A percentile compares a stretch with the other conserved stretches of the same genome.
Conservation (phyloP, 208 protist genomes). For the Trypanosoma theileri region DNA sequence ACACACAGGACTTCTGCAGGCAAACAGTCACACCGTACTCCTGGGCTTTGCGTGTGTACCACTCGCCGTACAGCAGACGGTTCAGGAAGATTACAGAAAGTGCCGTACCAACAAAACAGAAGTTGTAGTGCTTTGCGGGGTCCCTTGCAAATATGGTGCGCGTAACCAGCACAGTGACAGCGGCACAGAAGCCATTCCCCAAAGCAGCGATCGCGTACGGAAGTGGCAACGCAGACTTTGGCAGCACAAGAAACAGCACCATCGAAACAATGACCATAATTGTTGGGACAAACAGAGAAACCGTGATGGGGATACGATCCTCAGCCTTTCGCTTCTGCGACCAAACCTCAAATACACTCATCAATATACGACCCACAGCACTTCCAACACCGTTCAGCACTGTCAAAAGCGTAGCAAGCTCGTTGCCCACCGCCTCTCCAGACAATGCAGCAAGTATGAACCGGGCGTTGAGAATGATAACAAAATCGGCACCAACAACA, state of each 20-base stretch:
- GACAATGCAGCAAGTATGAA: conserved; percentile 12
- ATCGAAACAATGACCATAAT: conserved; percentile 8
- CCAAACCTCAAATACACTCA: conserved; percentile 34
- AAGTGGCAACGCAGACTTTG: background rate
- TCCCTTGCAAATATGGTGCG: conserved; percentile 37
- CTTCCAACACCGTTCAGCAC: conserved; percentile 30
- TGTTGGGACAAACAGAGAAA: conserved; percentile 16
- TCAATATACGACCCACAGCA: conserved; percentile 28
- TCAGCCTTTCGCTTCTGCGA: conserved; percentile 29
- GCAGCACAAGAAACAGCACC: conserved; percentile 17
- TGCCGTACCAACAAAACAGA: conserved; percentile 20
- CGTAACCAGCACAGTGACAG: conserved; percentile 20
- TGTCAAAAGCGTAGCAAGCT: conserved; percentile 18
- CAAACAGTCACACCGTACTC: conserved; percentile 8
- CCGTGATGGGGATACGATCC: conserved; percentile 26
- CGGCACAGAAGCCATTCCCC: conserved; percentile 23
- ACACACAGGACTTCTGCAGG: conserved; percentile 22
- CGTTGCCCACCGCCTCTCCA: background rate
- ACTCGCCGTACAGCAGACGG: conserved; percentile 31
- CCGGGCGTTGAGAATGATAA: conserved; percentile 24
- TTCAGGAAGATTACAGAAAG: conserved; percentile 27
- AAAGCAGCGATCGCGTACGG: conserved; percentile 22
- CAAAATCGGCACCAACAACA: conserved; percentile 18
- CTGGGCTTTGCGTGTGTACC: conserved; percentile 23
- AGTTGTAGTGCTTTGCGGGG: conserved; percentile 37